phyloP scores from a whole-genome alignment of 495 filamentous ascomycete genomes.

The Rhizodiscina lignyota region DNA sequence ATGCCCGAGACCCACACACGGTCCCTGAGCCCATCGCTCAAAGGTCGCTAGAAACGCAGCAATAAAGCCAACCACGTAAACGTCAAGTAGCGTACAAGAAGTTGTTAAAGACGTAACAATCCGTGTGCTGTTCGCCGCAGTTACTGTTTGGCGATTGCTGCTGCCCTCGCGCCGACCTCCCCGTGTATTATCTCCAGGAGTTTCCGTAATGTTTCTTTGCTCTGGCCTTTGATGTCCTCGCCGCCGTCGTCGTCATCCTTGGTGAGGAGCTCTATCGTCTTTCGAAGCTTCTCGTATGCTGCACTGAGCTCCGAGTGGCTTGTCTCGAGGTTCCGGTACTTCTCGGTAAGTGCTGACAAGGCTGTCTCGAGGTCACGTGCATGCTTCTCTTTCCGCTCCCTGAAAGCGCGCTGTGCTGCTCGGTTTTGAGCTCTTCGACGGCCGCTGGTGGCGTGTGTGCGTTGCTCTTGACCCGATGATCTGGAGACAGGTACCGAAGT shows the following conservation, averaged over 20 bases:
- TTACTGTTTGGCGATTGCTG: too few relatives aligned
- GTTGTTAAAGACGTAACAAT: too few relatives aligned
- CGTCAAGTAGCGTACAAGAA: too few relatives aligned
- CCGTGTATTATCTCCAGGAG: slow-evolving; percentile 15
- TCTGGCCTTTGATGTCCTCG: slow-evolving; percentile 4
- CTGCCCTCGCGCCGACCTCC: too few relatives aligned
- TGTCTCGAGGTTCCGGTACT: slow-evolving; percentile 2
- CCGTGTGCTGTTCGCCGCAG: too few relatives aligned
- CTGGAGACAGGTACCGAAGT: too few relatives aligned
- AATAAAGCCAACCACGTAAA: too few relatives aligned
- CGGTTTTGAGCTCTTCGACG: slow-evolving; percentile 5
- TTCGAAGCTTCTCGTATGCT: slow-evolving; percentile 18
- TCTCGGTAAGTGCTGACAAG: slow-evolving; percentile 1
- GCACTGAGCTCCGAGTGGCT: slow-evolving; percentile 6
- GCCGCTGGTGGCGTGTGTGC: too few relatives aligned
- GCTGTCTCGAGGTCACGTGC: slow-evolving; percentile 20
- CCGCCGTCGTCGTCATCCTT: slow-evolving; percentile 10
- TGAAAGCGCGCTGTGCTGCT: slow-evolving; percentile 25
- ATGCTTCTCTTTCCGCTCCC: slow-evolving; percentile 28
- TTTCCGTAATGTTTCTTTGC: slow-evolving; percentile 15
- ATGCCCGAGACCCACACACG: too few relatives aligned
- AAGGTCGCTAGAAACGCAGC: too few relatives aligned
- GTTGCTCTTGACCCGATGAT: too few relatives aligned
- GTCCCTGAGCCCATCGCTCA: too few relatives aligned
- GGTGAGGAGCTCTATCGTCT: slow-evolving; percentile 17